Evolutionary conservation across 441 rosid genomes (phyloP), one percentile per base, ranked within the genome.

Genomic region (Gossypium aridum): DNA sequence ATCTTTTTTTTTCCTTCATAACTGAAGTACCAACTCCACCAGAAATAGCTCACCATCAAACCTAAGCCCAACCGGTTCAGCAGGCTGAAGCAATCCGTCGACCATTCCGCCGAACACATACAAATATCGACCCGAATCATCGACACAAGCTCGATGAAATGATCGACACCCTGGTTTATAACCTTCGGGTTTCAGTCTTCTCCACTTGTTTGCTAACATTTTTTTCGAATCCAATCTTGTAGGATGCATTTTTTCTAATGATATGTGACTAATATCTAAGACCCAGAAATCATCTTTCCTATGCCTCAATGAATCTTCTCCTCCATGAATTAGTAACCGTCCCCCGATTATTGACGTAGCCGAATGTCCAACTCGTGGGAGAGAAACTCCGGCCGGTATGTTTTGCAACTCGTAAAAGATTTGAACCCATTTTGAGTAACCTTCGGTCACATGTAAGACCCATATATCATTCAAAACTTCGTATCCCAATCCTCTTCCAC

Each of bases 61-160:
- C 75, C 85, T 72, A 71, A 95, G 81, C 64, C 89, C 93, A 8
- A 85, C 73, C 7, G 85, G 14, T 57, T 83, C 98, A 12, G 71
- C 86, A 51, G 87, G 89, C 26, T 87, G 91, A 77, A 77, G 75
- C 37, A 78, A 47, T 47, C 89, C 96, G 77, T 95, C 90, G 19
- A 90, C 91, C 99, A 93, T 95, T 63, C 99, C 99, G 4, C 98
- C 99, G 75, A 82, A 89, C 74, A 93, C 85, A 74, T 84, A 93
- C 73, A 95, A 65, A 75, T 75, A 83, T 12, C 91, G 74, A 10
- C 98, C 97, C 16, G 95, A 84, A 64, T 73, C 73, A 84, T 91
- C 99, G n/a, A 81, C 79, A 25, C 97, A 95, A 2, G 94, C 91
- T 43, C 88, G 88, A 75, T 95, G 99, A 78, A 95, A 95, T 49